Conservation (phyloP, 2,329 filamentous ascomycete genomes). For the Fusarium acutatum region DNA sequence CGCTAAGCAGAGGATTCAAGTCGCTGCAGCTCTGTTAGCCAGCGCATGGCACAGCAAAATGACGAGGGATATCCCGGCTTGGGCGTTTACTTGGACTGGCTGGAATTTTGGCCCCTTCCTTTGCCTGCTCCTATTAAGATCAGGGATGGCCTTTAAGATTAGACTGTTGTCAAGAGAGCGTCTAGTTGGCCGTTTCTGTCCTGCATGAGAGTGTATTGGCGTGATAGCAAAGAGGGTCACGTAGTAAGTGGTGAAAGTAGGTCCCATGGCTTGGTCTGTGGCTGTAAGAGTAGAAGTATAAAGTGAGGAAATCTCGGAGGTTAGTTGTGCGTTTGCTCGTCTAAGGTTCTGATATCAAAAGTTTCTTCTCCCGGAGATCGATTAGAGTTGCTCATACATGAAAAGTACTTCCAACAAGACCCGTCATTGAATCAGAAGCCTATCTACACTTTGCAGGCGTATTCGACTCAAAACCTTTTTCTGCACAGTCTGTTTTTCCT, state of each 20-base stretch:
- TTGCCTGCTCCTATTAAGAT: neutral
- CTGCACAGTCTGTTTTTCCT: neutral
- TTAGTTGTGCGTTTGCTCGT: neutral
- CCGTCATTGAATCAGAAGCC: neutral
- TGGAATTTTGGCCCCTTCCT: conserved; percentile 6
- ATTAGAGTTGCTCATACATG: neutral
- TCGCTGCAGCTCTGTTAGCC: neutral
- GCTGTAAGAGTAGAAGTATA: conserved; percentile 12
- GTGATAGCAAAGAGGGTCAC: conserved; percentile 8
- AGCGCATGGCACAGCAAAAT: conserved; percentile 29
- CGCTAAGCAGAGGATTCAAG: conserved; percentile 4
- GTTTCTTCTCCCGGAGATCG: neutral
- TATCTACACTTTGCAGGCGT: neutral
- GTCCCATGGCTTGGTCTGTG: conserved; percentile 6
- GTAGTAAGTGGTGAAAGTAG: neutral
- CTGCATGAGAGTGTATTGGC: conserved; percentile 9
- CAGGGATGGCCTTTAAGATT: conserved; percentile 16
- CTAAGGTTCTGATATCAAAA: neutral
- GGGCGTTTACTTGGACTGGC: conserved; percentile 30
- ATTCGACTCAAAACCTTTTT: neutral
- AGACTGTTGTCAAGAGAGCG: neutral
- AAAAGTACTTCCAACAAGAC: neutral
- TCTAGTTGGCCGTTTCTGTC: neutral
- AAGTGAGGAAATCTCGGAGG: conserved; percentile 5
- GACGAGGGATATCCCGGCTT: conserved; percentile 8